A percentile compares a stretch with the other conserved stretches of the same genome.
Evolutionary conservation across 1,284 basidiomycete genomes (phyloP).

Genomic region (Inonotus obliquus): DNA sequence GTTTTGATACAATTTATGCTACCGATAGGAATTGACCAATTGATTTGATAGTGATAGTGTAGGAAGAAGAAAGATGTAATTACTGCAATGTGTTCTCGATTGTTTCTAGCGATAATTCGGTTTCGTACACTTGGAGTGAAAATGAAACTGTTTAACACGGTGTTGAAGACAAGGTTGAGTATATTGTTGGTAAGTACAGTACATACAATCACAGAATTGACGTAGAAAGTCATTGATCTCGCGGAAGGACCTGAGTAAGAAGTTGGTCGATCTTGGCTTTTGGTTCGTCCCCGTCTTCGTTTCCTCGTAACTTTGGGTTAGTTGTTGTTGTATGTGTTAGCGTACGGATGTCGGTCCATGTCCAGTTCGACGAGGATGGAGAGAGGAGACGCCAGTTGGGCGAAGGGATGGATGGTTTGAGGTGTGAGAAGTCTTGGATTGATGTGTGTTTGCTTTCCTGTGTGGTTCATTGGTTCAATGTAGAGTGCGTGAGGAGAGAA

Average conservation of each 20-base stretch:
- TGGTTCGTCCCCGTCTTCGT: too few species aligned
- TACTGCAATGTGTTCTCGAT: background rate
- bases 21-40: background rate
- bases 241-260: background rate
- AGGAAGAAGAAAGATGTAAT: background rate
- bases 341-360: background rate
- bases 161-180: too few species aligned
- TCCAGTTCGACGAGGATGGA: background rate
- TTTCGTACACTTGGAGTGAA: too few species aligned
- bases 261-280: background rate
- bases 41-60: background rate
- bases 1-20: background rate
- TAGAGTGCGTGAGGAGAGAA: too few species aligned
- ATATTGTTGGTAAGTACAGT: background rate
- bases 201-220: too few species aligned
- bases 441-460: constrained; percentile 9
- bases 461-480: background rate
- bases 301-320: too few species aligned
- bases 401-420: constrained; percentile 56
- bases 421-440: constrained; percentile 82
- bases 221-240: background rate
- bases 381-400: constrained; percentile 55
- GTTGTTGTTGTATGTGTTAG: background rate
- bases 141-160: too few species aligned
- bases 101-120: too few species aligned